Percentiles rank a stretch among this genome's conserved stretches.
These are phyloP conservation scores for Microcyclospora tardicrescens DNA, from an alignment of 2,329 filamentous ascomycete species.

Conservation along the genomic window DNA sequence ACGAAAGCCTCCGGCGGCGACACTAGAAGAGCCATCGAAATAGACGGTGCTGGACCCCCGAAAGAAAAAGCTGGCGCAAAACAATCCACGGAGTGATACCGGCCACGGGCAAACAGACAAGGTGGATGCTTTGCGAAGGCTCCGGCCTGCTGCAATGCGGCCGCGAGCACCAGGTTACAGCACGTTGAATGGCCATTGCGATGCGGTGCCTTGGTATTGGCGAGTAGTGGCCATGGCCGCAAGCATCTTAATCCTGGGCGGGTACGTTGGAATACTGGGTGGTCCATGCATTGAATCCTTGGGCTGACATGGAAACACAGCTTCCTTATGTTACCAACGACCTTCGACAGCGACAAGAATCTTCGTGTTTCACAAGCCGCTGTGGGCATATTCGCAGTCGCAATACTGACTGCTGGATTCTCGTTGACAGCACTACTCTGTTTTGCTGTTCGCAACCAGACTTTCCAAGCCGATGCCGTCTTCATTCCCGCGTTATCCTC, in stretches of 20 bases:
- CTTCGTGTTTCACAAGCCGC: constrained; percentile 28
- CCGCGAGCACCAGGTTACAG: constrained; percentile 17
- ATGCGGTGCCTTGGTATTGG: constrained; percentile 35
- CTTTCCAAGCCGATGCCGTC: constrained; percentile 36
- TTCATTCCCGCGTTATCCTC: constrained; percentile 33
- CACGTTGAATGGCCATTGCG: constrained; percentile 15
- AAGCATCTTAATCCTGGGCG: constrained; percentile 37
- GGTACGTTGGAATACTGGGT: constrained; percentile 23
- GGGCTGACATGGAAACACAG: constrained; percentile 17
- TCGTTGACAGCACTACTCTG: constrained; percentile 35
- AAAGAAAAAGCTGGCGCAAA: too few relatives aligned
- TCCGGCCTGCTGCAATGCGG: constrained; percentile 12
- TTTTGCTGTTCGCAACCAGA: constrained; percentile 32
- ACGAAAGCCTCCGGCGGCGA: too few relatives aligned
- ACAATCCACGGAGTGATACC: too few relatives aligned
- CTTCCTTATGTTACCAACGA: constrained; percentile 36
- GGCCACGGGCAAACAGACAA: neutral
- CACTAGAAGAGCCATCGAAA: too few relatives aligned
- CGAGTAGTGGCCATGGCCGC: constrained; percentile 30
- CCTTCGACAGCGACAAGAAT: constrained; percentile 29
- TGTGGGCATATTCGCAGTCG: constrained; percentile 33
- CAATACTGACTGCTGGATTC: constrained; percentile 36
- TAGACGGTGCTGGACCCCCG: too few relatives aligned
- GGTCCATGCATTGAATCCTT: constrained; percentile 2
- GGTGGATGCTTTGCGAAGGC: constrained; percentile 12